Evolutionary conservation across 352 stramenopile species (phyloP), one percentile per base, ranked within the genome.

Genomic region (Globisporangium ultimum): DNA sequence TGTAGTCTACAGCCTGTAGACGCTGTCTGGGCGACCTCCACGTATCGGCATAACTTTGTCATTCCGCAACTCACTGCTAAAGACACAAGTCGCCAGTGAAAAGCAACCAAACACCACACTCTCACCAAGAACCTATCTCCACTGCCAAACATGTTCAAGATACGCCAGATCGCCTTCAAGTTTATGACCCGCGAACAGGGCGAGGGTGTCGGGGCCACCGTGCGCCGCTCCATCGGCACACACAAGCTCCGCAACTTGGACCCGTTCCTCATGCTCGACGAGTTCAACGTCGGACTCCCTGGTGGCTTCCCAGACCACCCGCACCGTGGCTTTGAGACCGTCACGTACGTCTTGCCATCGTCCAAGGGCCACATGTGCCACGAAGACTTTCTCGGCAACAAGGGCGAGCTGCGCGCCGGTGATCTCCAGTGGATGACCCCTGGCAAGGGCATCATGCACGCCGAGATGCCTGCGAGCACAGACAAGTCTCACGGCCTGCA

Each of bases 301-400:
- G 86, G 88, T 22, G 89, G 89, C 14, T 97, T 96, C 72, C 86
- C 89, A 0, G 70, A 87, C 24, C 91, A 98, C 76, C 87, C 88
- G 20, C 91, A 98, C 71, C 71, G 87, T 48, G 90, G 90, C 36
- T 98, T 97, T 66, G 75, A 96, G 49, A 97, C 89, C 2, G 71
- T 98, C 6, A 97, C 92, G 21, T 96, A 96, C 70, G 74, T 93
- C 60, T 64, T 97, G 24, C 75, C 72, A 13, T 56, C 63, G 17
- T 78, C 69, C 48, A 72, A 90, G 60, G 90, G 92, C 49, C 77
- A 87, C 28, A 89, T 97, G 66, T 59, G 68, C 8, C 90, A 97
- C 71, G 71, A 91, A 43, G 90, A 98, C 74, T 93, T 84, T 51
- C 55, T 74, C 2, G 70, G 75, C 47, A 72, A 84, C 62, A 74